Evolutionary conservation across 2,329 filamentous ascomycete genomes (phyloP).

Genomic region (Neopestalotiopsis clavispora): DNA sequence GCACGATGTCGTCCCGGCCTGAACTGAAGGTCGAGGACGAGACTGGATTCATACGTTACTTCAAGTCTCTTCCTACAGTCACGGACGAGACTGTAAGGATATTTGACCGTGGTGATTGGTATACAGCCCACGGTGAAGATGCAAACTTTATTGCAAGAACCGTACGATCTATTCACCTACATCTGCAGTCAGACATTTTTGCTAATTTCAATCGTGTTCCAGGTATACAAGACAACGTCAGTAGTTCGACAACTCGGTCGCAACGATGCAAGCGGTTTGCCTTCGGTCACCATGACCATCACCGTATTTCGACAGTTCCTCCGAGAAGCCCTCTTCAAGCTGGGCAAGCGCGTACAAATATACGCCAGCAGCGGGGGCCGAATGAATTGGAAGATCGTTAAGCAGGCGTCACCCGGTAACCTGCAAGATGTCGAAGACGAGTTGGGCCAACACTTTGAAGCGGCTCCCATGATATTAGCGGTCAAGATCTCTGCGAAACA

Average conservation of each 20-base stretch:
- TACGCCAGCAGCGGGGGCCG: constrained; percentile 77
- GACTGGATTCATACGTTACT: constrained; percentile 94
- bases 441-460: constrained; percentile 82
- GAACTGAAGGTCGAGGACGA: constrained; percentile 86
- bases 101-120: constrained; percentile 94
- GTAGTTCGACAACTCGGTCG: constrained; percentile 89
- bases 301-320: constrained; percentile 97
- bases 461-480: constrained; percentile 91
- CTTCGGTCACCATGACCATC: constrained; percentile 93
- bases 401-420: constrained; percentile 94
- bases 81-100: constrained; percentile 82
- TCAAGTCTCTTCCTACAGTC: constrained; percentile 78
- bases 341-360: constrained; percentile 91
- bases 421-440: constrained; percentile 97
- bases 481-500: constrained; percentile 93
- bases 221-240: constrained; percentile 97
- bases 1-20: constrained; percentile 56
- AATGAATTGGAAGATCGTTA: constrained; percentile 90
- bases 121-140: constrained; percentile 90
- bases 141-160: constrained; percentile 82
- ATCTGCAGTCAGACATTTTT: not conserved
- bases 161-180: constrained; percentile 44
- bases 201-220: not conserved
- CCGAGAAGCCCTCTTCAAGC: constrained; percentile 87
- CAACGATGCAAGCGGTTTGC: constrained; percentile 80